Base-by-base conservation (phyloP, 2,329 filamentous ascomycete genomes). In the Parascedosporium putredinis region DNA sequence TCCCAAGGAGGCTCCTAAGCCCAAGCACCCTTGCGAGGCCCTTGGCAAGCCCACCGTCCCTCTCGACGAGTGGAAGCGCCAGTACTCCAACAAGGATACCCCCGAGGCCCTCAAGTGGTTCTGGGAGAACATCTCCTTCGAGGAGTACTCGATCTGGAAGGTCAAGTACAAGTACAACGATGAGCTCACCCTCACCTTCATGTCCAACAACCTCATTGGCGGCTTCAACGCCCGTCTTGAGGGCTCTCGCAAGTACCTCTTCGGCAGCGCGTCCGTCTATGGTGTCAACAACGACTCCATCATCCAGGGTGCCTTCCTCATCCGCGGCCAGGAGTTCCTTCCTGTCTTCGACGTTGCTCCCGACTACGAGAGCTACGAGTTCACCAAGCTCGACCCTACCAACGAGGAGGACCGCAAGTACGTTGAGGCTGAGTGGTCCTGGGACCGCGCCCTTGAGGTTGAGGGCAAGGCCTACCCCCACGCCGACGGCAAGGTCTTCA, bases 161-260 rank as follows among this genome's bases (percentile, higher is more conserved):
- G 75, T 90, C 61, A 84, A 90, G 73, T 98, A 95, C 84, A 96
- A 95, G 84, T 98, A 98, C 81, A 95, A 96, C 73, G 83, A 95
- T 54, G 93, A 98, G 83, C 81, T 98, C 59, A 96, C 88, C 65
- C 76, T 93, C 71, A 86, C 86, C 65, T 98, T 98, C 86, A 98
- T 98, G 93, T 91, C 88, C 61, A 88, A 86, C 79, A 98, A 98
- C 82, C 76, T 97, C 71, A 91, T 98, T 67, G 90, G 87, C 72
- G 93, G 93, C 69, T 95, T 98, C 82, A 95, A 96, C 76, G 80
- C 82, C 69, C 93, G 93, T 78, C 88, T 98, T 54, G 93, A 98
- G 80, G 93, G 68, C 57, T 95, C 88, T 66, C 90, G 93, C 78
- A 98, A 98, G 84, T 95, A 88, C 80, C 72, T 98, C 67, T 97